These are phyloP conservation scores for Kwoniella dejecticola DNA, from an alignment of 768 basidiomycete genomes.

Conservation along the genomic window DNA sequence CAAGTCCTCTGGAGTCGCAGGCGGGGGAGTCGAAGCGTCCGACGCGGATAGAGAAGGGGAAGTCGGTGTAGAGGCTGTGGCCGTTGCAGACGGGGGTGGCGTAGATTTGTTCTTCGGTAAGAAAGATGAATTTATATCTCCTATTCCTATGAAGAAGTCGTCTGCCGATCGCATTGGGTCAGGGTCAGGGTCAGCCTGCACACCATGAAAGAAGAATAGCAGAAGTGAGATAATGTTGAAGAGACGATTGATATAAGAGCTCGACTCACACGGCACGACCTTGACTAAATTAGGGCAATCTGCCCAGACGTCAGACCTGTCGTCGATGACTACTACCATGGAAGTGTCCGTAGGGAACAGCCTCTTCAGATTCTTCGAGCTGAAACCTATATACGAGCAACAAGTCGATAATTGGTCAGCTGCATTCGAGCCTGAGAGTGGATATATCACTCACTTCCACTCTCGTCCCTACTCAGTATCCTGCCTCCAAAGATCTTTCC, in stretches of 20 bases:
- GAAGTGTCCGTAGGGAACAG: slow-evolving; percentile 95
- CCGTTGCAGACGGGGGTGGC: slow-evolving; percentile 18
- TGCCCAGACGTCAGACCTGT: slow-evolving; percentile 97
- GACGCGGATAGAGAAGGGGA: slow-evolving; percentile 22
- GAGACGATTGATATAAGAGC: neutral
- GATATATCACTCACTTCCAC: slow-evolving; percentile 73
- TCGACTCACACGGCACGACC: slow-evolving; percentile 84
- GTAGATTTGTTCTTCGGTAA: slow-evolving; percentile 58
- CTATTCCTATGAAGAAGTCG: slow-evolving; percentile 96
- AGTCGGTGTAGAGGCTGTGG: slow-evolving; percentile 19
- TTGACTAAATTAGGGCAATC: slow-evolving; percentile 96
- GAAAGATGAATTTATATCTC: slow-evolving; percentile 96
- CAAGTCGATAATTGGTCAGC: neutral
- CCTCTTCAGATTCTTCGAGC: slow-evolving; percentile 82
- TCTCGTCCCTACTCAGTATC: slow-evolving; percentile 90
- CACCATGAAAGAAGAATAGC: neutral
- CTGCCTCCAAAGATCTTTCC: slow-evolving; percentile 81
- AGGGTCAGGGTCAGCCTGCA: neutral
- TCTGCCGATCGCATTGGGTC: slow-evolving; percentile 60
- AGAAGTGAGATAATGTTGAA: neutral
- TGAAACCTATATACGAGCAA: slow-evolving; percentile 66
- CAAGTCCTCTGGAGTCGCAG: slow-evolving; percentile 51
- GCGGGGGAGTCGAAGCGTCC: slow-evolving; percentile 27
- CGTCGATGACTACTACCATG: slow-evolving; percentile 99
- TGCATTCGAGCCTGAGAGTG: neutral